phyloP scores from a whole-genome alignment of 1,139 yeast species.

The Candida tunisiensis region DNA sequence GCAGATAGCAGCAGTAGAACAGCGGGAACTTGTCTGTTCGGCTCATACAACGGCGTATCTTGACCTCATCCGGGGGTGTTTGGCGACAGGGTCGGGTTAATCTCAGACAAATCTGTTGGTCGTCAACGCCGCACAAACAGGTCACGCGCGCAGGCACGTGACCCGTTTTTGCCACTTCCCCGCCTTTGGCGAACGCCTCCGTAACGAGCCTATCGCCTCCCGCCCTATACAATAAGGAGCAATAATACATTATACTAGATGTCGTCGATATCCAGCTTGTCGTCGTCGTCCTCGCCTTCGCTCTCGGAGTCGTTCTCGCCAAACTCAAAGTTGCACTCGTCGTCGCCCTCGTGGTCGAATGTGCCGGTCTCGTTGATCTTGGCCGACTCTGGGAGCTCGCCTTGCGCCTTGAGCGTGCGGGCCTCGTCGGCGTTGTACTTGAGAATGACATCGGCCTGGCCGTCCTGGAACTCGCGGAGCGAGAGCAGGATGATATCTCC shows the following conservation, averaged over 20 bases:
- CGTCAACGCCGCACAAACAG: no score
- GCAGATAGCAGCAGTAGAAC: constrained; percentile 52
- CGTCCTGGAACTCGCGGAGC: constrained; percentile 96
- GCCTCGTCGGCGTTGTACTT: constrained; percentile 97
- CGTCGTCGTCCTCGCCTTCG: constrained; percentile 48
- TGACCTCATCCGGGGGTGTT: no score
- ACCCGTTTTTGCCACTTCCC: background rate
- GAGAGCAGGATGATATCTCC: constrained; percentile 96
- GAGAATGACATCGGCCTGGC: constrained; percentile 94
- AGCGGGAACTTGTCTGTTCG: no score
- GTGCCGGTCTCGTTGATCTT: constrained; percentile 97
- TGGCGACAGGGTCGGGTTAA: no score
- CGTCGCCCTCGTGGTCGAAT: constrained; percentile 92
- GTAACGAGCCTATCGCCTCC: no score
- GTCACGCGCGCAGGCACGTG: constrained; percentile 1
- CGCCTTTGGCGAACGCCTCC: constrained; percentile 2
- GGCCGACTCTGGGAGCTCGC: constrained; percentile 90
- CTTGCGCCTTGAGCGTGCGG: constrained; percentile 85
- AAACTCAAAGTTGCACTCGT: constrained; percentile 95
- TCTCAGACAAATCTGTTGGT: no score
- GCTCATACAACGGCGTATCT: no score
- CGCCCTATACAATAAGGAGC: no score
- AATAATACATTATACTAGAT: constrained; percentile 4
- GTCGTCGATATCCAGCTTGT: constrained; percentile 52
- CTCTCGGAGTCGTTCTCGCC: constrained; percentile 84